Base-by-base conservation (phyloP, 1,139 yeast species). In the Eremothecium sinecaudum region DNA sequence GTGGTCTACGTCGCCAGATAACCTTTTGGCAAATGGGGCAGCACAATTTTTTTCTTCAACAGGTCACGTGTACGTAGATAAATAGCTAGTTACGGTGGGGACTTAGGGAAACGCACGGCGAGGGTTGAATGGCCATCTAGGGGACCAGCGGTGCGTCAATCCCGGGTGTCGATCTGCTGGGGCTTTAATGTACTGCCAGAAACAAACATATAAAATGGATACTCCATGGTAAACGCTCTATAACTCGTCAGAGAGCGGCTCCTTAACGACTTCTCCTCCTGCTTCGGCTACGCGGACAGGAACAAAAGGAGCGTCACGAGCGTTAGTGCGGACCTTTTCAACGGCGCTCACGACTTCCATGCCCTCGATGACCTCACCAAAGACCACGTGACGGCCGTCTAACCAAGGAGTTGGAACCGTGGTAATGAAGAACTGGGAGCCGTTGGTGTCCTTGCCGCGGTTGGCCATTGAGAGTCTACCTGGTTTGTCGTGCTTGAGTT, bases 401-500 rank as follows among this genome's bases (percentile, higher is more conserved):
- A 80, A 67, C 79, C 79, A 74, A 27, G 64, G 59, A 23, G 82
- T 73, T 12, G 68, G 60, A 5, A 67, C 75, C 11, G 84, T 76
- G 45, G 83, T 77, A 52, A 77, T 72, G 63, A 76, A 77, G 58
- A 80, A 80, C 60, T 80, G 92, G 22, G 84, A 75, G 18, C 90
- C 87, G 54, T 78, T 79, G 56, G 87, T 76, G 64, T 79, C 73
- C 51, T 73, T 75, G 41, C 90, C 92, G 37, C 82, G 73, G 57
- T 80, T 80, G 45, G 92, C 92, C 84, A 80, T 80, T 37, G 83
- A 73, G 48, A 80, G 63, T 56, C 79, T 69, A 46, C 87, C 90
- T 32, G 75, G 70, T 53, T 62, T 73, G 58, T 69, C 73, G 63
- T 79, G 90, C 47, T 63, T 73, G 50, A 75, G 48, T 40, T 59